phyloP scores from a whole-genome alignment of 2,329 filamentous ascomycete genomes.

The Xenoacremonium recifei region DNA sequence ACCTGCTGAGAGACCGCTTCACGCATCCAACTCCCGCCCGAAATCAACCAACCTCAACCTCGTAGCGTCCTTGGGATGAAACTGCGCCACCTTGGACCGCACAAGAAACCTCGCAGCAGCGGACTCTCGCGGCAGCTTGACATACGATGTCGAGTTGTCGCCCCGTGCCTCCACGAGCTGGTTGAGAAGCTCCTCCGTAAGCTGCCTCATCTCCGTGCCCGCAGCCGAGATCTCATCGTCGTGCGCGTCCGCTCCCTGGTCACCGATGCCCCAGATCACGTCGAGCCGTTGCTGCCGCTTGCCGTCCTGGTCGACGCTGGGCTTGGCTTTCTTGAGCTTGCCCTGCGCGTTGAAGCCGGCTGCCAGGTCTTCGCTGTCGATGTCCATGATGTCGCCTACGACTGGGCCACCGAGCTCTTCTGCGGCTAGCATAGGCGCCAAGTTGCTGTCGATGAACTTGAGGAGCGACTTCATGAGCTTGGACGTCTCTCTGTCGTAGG shows the following conservation, averaged over 20 bases:
- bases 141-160: slow-evolving; percentile 55
- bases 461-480: slow-evolving; percentile 63
- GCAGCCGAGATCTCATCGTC: slow-evolving; percentile 50
- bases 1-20: too few relatives aligned
- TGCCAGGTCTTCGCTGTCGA: slow-evolving; percentile 58
- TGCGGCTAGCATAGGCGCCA: slow-evolving; percentile 75
- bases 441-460: slow-evolving; percentile 66
- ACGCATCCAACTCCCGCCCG: slow-evolving; percentile 61
- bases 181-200: slow-evolving; percentile 62
- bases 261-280: slow-evolving; percentile 56
- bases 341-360: slow-evolving; percentile 61
- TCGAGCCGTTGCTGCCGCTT: slow-evolving; percentile 61
- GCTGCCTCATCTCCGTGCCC: slow-evolving; percentile 55
- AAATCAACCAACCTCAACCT: slow-evolving; percentile 61
- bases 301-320: slow-evolving; percentile 37
- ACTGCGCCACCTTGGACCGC: slow-evolving; percentile 63
- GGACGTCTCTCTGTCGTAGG: slow-evolving; percentile 60
- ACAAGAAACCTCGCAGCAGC: slow-evolving; percentile 64
- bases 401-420: slow-evolving; percentile 83
- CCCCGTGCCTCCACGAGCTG: slow-evolving; percentile 53
- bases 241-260: slow-evolving; percentile 9
- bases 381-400: slow-evolving; percentile 69
- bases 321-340: slow-evolving; percentile 50
- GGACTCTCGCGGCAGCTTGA: slow-evolving; percentile 58
- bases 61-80: slow-evolving; percentile 62